Conservation (phyloP, 148 eudicot species). For the Heliamphora exappendiculata region DNA sequence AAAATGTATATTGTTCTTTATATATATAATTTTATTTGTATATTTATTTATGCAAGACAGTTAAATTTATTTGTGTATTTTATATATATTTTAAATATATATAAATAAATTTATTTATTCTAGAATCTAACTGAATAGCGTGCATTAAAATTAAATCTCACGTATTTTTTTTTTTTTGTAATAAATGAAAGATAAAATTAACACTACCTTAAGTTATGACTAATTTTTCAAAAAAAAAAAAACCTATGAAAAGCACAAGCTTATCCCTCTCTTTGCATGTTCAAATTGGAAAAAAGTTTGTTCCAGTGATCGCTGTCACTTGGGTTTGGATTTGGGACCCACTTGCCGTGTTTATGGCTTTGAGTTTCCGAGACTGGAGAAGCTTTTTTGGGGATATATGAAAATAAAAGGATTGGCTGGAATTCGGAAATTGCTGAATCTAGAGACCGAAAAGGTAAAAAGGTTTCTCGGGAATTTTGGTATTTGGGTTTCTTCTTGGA, state of each 20-base stretch:
- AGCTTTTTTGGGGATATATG: background rate
- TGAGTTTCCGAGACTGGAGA: slow-evolving; percentile 2
- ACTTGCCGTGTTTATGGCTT: background rate
- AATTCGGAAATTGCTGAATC: background rate
- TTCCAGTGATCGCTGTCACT: slow-evolving; percentile 6
- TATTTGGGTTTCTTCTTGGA: slow-evolving; percentile 5
- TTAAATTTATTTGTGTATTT: too few species aligned
- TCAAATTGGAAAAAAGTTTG: background rate
- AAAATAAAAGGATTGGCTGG: background rate
- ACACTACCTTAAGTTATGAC: too few species aligned
- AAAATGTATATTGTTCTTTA: too few species aligned
- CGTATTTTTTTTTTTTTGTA: too few species aligned
- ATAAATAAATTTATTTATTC: too few species aligned
- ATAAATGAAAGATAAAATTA: too few species aligned
- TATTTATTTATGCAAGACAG: too few species aligned
- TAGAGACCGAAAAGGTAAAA: slow-evolving; percentile 10
- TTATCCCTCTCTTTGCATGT: background rate
- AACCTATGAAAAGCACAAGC: background rate
- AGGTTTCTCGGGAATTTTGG: slow-evolving; percentile 4
- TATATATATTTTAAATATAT: too few species aligned
- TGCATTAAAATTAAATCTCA: too few species aligned
- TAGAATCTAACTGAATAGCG: too few species aligned
- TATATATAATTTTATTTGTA: too few species aligned
- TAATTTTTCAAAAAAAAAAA: too few species aligned
- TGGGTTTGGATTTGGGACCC: slow-evolving; percentile 4